phyloP scores from a whole-genome alignment of 345 rosid genomes.

The Viola odorata region DNA sequence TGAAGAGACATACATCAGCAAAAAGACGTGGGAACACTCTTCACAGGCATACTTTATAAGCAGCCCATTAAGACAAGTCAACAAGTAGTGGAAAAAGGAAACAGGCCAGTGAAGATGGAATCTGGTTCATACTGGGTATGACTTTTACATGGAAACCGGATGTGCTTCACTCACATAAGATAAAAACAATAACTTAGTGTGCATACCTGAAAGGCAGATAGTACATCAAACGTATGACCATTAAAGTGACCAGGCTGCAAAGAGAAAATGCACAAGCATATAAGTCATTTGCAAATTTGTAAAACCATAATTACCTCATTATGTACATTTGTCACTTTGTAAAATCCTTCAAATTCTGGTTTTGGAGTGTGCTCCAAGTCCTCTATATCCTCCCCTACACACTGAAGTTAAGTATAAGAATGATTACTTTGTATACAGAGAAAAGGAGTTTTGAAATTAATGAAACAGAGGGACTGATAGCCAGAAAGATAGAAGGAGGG shows the following conservation, averaged over 20 bases:
- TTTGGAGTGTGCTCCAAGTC: conserved; percentile 95
- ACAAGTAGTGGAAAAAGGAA: background rate
- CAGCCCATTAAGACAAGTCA: background rate
- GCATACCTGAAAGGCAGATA: conserved; percentile 93
- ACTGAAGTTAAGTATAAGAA: conserved; percentile 40
- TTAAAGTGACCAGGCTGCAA: conserved; percentile 94
- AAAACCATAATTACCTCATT: conserved; percentile 53
- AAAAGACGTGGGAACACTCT: no score
- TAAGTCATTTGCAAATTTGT: conserved; percentile 7
- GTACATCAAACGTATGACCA: conserved; percentile 72
- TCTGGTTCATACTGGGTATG: background rate
- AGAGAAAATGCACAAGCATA: conserved; percentile 5
- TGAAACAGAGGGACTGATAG: background rate
- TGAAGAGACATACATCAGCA: no score
- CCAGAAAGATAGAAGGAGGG: background rate
- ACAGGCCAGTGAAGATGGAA: background rate
- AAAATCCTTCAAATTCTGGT: conserved; percentile 89
- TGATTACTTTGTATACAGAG: conserved; percentile 48
- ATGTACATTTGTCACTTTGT: conserved; percentile 72
- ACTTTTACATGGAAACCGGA: background rate
- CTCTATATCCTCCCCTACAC: conserved; percentile 89
- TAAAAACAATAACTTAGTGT: conserved; percentile 1
- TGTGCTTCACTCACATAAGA: background rate
- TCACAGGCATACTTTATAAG: no score
- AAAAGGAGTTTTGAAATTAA: conserved; percentile 13